Base-by-base conservation (phyloP, 441 rosid genomes). In the Theobroma grandiflorum region DNA sequence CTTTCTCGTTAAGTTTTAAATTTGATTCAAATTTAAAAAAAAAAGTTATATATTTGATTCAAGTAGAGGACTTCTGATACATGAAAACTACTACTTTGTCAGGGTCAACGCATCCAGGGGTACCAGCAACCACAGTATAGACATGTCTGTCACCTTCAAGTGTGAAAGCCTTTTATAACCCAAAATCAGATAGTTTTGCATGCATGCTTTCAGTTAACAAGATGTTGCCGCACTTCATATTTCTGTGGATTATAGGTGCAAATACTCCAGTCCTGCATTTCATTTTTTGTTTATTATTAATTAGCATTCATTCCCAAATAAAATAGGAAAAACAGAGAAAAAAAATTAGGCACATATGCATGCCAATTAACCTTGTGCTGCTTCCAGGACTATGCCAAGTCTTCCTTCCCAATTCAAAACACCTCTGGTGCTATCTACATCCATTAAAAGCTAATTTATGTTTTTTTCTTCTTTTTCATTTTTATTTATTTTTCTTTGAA, bases 101-200 rank as follows among this genome's bases (percentile, higher is more conserved):
- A 4, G 89, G 88, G 72, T 88, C 91, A 6, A 86, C 74, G 73
- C 85, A 88, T 26, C 91, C 89, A 6, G 80, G 40, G 83, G 77
- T 65, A 38, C 70, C 70, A 18, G 67, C 22, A 4, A 16, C 73
- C 4, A 68, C 73, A 11, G 90, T 81, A 9, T 66, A 59, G 47
- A 83, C 18, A 65, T 77, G 85, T 2, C 66, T 68, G 4, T 61
- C 66, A 8, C 55, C 73, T 12, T 76, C 83, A 26, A 15, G 33
- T 49, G 77, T 70, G 20, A 83, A 77, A 70, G 35, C 75, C 66
- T 64, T 83, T 6, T 88, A 87, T 5, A 84, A 66, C 33, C 88
- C 90, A 49, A 87, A 87, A 82, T 87, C 88, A 0, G 86, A 65
- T 4, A 65, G 70, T n/a, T 65, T 65, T 14, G 70, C 70, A 18